phyloP scores from a whole-genome alignment of 2,329 filamentous ascomycete species.

The Venturiaceae sp. region DNA sequence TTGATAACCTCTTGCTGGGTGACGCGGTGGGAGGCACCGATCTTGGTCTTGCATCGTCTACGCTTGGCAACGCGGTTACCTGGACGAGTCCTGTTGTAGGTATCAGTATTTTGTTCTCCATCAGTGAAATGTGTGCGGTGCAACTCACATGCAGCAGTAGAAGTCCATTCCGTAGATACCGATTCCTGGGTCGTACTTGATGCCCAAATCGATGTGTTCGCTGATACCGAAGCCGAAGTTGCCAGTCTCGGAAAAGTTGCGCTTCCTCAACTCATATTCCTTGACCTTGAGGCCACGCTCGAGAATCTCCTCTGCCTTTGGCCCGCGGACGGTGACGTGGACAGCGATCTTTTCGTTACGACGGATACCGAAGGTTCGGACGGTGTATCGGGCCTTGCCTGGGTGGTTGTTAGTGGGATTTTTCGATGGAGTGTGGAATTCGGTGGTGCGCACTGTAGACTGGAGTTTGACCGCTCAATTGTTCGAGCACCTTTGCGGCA shows the following conservation, averaged over 20 bases:
- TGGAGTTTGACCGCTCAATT: constrained; percentile 98
- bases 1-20: constrained; percentile 91
- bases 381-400: constrained; percentile 99
- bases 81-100: constrained; percentile 64
- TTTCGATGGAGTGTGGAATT: neutral
- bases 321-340: constrained; percentile 98
- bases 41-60: constrained; percentile 75
- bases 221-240: constrained; percentile 99
- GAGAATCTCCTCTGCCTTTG: constrained; percentile 99
- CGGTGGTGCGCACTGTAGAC: constrained; percentile 77
- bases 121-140: neutral
- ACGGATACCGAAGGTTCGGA: constrained; percentile 99
- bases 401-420: constrained; percentile 14
- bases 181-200: constrained; percentile 98
- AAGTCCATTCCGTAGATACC: constrained; percentile 99
- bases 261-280: constrained; percentile 99
- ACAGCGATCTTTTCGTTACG: constrained; percentile 99
- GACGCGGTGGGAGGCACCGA: constrained; percentile 88
- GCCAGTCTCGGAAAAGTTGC: constrained; percentile 99
- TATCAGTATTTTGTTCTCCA: constrained; percentile 18
- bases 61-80: constrained; percentile 97
- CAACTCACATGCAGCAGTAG: constrained; percentile 94
- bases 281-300: constrained; percentile 99
- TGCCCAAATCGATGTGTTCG: constrained; percentile 99
- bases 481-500: constrained; percentile 99